Conservation (phyloP, 805 yeast genomes). For the Soucietia sequanensis region DNA sequence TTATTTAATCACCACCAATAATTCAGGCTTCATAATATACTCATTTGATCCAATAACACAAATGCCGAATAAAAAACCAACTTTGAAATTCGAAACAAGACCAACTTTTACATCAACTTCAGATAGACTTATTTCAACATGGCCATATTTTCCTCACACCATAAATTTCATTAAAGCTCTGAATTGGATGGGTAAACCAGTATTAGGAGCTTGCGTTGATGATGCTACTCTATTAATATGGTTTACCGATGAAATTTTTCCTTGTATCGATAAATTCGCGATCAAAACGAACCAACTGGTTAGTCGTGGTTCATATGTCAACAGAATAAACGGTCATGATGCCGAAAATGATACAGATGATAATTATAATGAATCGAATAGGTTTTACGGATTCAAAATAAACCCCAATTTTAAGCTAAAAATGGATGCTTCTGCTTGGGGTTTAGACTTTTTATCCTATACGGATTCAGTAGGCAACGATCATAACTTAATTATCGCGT, state of each 20-base stretch:
- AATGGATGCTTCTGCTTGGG: conserved; percentile 58
- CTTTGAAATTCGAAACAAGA: conserved; percentile 38
- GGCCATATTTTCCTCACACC: conserved; percentile 55
- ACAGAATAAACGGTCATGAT: no score
- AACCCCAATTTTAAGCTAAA: conserved; percentile 27
- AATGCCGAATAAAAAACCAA: conserved; percentile 23
- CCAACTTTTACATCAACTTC: conserved; percentile 40
- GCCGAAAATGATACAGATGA: background rate
- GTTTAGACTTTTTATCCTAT: conserved; percentile 45
- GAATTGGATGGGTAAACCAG: conserved; percentile 36
- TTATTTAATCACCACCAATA: conserved; percentile 29
- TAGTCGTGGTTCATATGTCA: no score
- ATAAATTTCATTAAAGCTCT: conserved; percentile 48
- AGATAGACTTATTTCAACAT: conserved; percentile 46
- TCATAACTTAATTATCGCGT: conserved; percentile 41
- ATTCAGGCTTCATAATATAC: conserved; percentile 34
- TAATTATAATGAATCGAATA: conserved; percentile 1
- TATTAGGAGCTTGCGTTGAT: conserved; percentile 51
- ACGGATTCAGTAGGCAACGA: conserved; percentile 11
- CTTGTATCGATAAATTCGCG: conserved; percentile 4
- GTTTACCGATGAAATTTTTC: conserved; percentile 23
- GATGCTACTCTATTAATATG: conserved; percentile 47
- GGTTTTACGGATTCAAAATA: conserved; percentile 19
- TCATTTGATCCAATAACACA: conserved; percentile 26
- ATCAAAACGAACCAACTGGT: no score